Evolutionary conservation across 768 basidiomycete genomes (phyloP).

Genomic region (Collybiopsis luxurians): DNA sequence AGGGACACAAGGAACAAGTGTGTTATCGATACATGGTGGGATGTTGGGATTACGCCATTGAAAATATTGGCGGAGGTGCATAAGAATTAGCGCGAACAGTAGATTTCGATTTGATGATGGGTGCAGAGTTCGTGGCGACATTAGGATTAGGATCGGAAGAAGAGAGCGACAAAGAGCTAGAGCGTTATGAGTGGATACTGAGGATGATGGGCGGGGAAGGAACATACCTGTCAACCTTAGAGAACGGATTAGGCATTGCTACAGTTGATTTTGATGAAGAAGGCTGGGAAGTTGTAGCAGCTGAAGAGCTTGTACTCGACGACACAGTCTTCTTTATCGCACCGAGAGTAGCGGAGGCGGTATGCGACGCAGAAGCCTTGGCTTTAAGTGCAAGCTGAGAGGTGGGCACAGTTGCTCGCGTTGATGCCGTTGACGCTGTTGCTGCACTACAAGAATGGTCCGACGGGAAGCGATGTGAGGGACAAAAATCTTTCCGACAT

Average conservation of each 20-base stretch:
- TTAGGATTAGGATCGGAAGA: conserved; percentile 13
- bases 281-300: conserved; percentile 15
- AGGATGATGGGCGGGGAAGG: conserved; percentile 18
- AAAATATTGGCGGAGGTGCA: conserved; percentile 67
- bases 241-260: conserved; percentile 31
- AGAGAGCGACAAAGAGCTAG: conserved; percentile 39
- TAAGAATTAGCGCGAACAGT: conserved; percentile 42
- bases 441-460: conserved; percentile 57
- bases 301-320: conserved; percentile 17
- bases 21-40: conserved; percentile 22
- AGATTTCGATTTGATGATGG: conserved; percentile 31
- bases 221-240: conserved; percentile 67
- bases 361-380: conserved; percentile 19
- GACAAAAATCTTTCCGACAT: conserved; percentile 72
- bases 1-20: conserved; percentile 2
- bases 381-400: conserved; percentile 34
- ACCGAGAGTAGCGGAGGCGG: conserved; percentile 22
- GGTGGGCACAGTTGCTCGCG: conserved; percentile 31
- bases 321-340: conserved; percentile 35
- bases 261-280: conserved; percentile 18
- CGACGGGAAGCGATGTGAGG: conserved; percentile 73
- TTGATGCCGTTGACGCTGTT: conserved; percentile 18
- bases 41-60: conserved; percentile 48
- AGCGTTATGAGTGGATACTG: conserved; percentile 67
- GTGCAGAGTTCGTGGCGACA: no score